A percentile compares a stretch with the other conserved stretches of the same genome.
These are phyloP conservation scores for Bisporella sp. DNA, from an alignment of 2,329 filamentous ascomycete genomes.

Conservation along the genomic window DNA sequence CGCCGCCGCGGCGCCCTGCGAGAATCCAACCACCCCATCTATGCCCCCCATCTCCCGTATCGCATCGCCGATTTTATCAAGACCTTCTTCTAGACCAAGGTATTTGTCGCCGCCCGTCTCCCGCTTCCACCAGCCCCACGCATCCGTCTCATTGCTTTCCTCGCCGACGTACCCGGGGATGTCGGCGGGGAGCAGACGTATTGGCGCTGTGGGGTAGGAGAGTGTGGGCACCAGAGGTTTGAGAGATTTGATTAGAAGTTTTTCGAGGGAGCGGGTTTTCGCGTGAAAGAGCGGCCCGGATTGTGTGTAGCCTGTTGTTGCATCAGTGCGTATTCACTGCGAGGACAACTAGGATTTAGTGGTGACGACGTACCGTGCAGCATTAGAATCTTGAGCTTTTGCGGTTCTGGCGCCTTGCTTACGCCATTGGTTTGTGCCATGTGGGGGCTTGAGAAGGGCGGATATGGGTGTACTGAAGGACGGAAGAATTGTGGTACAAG, in stretches of 20 bases:
- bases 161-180: constrained; percentile 59
- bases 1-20: constrained; percentile 68
- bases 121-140: constrained; percentile 78
- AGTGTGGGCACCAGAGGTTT: constrained; percentile 51
- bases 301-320: constrained; percentile 70
- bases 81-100: constrained; percentile 60
- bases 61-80: constrained; percentile 53
- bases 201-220: constrained; percentile 63
- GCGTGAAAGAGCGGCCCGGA: constrained; percentile 77
- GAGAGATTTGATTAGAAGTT: constrained; percentile 70
- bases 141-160: constrained; percentile 46
- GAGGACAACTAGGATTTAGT: constrained; percentile 1
- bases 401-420: background rate
- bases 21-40: constrained; percentile 77
- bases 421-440: too few species aligned
- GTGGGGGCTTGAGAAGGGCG: too few species aligned
- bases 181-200: constrained; percentile 54
- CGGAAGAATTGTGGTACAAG: too few species aligned
- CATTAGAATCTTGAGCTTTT: constrained; percentile 62
- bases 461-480: too few species aligned
- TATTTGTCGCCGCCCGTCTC: constrained; percentile 61
- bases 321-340: background rate
- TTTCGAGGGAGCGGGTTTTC: constrained; percentile 83
- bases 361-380: constrained; percentile 52
- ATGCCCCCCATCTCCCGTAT: constrained; percentile 60